These are phyloP conservation scores for Petrea volubilis DNA, from an alignment of 257 asterid species.

Conservation along the genomic window DNA sequence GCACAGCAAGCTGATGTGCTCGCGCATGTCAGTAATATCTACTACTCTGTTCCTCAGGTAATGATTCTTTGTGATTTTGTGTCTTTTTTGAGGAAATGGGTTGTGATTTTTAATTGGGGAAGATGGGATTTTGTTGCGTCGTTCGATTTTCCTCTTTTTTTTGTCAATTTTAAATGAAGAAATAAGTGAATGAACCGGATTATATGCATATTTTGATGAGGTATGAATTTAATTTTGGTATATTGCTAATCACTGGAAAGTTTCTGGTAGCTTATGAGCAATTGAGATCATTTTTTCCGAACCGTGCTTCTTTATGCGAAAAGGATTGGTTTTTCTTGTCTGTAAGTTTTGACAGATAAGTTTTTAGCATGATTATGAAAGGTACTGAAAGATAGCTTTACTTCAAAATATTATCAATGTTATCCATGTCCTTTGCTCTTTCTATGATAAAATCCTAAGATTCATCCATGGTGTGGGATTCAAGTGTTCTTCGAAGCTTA, in stretches of 20 bases:
- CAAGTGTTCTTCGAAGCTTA: slow-evolving; percentile 7
- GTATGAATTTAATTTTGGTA: neutral
- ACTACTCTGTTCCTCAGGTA: slow-evolving; percentile 78
- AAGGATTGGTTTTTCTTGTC: no score
- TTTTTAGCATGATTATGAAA: neutral
- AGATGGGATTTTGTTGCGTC: slow-evolving; percentile 8
- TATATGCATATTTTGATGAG: neutral
- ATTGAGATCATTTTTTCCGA: no score
- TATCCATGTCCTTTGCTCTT: neutral
- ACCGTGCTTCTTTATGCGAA: no score
- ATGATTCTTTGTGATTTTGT: neutral
- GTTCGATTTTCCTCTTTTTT: neutral
- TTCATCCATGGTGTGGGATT: neutral
- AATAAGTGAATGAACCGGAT: neutral
- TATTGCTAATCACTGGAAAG: neutral
- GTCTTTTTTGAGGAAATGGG: neutral
- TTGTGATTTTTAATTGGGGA: neutral
- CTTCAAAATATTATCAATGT: neutral
- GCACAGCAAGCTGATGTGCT: slow-evolving; percentile 63
- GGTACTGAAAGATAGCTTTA: neutral
- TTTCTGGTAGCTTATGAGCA: neutral
- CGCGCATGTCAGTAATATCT: slow-evolving; percentile 82
- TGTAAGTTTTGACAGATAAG: neutral
- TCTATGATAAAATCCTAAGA: neutral
- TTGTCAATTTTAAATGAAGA: neutral